Conservation (phyloP, 306 rosid genomes). For the Cajanus cajan region DNA sequence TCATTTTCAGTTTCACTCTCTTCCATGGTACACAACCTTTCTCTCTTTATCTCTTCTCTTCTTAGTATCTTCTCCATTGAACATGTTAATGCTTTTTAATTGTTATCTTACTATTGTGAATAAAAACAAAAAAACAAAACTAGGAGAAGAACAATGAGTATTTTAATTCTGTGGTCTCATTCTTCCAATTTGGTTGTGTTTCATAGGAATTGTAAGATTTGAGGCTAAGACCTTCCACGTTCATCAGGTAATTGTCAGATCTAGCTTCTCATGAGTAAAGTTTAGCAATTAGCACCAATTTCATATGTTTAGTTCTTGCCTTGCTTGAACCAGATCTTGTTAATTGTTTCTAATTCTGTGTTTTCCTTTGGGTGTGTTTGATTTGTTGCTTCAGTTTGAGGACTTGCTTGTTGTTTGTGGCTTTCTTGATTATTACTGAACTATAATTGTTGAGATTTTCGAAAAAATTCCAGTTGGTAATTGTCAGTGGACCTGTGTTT, state of each 20-base stretch:
- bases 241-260: conserved; percentile 58
- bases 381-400: not conserved
- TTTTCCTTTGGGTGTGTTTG: not conserved
- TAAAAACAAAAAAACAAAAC: too few species aligned
- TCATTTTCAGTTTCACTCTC: conserved; percentile 32
- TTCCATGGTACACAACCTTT: conserved; percentile 38
- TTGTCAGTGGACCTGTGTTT: not conserved
- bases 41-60: not conserved
- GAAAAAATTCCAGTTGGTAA: not conserved
- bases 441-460: not conserved
- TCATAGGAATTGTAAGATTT: conserved; percentile 47
- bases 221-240: conserved; percentile 34
- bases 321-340: conserved; percentile 36
- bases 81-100: not conserved
- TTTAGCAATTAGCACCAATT: not conserved
- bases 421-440: not conserved
- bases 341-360: conserved; percentile 1
- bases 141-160: not conserved
- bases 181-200: conserved; percentile 26
- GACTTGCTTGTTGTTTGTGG: not conserved
- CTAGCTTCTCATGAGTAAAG: conserved; percentile 33
- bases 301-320: not conserved
- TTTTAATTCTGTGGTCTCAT: conserved; percentile 24
- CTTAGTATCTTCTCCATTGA: not conserved
- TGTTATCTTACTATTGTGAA: not conserved